These are phyloP conservation scores for Plasmopara viticola DNA, from an alignment of 352 stramenopile genomes.

Conservation along the genomic window DNA sequence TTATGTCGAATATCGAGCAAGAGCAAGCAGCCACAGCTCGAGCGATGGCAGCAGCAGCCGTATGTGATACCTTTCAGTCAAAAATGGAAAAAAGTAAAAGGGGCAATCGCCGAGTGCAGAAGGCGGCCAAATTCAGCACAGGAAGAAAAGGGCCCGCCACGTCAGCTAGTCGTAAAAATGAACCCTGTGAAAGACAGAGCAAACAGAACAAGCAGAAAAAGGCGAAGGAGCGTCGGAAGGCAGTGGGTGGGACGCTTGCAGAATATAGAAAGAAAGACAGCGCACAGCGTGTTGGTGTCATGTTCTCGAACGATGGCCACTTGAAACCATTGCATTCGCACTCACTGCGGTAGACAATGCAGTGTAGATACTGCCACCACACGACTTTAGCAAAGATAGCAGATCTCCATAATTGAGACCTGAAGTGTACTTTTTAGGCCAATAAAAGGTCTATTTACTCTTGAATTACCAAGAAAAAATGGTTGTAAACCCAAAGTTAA, in stretches of 20 bases:
- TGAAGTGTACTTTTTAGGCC: too few relatives aligned
- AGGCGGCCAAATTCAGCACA: conserved; percentile 4
- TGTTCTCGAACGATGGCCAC: not conserved
- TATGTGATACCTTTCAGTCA: not conserved
- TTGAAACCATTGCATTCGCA: conserved; percentile 1
- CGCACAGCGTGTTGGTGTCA: conserved; percentile 2
- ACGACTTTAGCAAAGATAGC: too few relatives aligned
- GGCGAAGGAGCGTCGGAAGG: conserved; percentile 27
- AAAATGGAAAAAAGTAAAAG: conserved; percentile 3
- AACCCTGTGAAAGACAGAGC: conserved; percentile 9
- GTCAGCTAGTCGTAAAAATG: not conserved
- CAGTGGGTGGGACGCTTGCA: conserved; percentile 21
- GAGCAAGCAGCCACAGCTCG: conserved; percentile 21
- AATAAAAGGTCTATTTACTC: too few relatives aligned
- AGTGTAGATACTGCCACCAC: too few relatives aligned
- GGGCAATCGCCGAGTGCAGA: conserved; percentile 14
- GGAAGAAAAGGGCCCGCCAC: not conserved
- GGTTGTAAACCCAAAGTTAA: too few relatives aligned
- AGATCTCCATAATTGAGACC: too few relatives aligned
- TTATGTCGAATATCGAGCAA: conserved; percentile 52
- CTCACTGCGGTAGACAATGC: not conserved
- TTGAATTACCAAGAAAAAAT: too few relatives aligned
- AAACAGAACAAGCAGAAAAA: conserved; percentile 32
- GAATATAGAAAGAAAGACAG: not conserved
- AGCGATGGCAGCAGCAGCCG: conserved; percentile 7